Percentiles rank a stretch among this genome's conserved stretches.
These are phyloP conservation scores for Tylopilus sp. DNA, from an alignment of 1,284 basidiomycete genomes.

Conservation along the genomic window DNA sequence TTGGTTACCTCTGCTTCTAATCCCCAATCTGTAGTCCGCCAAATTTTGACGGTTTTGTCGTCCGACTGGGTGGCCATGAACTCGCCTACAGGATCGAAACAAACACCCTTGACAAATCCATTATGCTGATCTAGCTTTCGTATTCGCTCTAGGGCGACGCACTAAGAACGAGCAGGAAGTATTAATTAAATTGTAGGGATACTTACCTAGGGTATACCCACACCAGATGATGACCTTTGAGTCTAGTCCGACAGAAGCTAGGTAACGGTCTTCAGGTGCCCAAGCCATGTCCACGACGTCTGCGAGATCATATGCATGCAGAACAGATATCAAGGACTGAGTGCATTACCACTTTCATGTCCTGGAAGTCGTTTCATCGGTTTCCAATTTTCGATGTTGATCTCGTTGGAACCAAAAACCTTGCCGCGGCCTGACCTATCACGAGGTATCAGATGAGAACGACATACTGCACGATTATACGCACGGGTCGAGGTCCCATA, in stretches of 20 bases:
- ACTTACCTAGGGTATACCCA: slow-evolving; percentile 78
- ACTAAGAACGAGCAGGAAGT: slow-evolving; percentile 2
- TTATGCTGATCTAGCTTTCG: slow-evolving; percentile 85
- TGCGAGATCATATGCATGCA: slow-evolving; percentile 32
- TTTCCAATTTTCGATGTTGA: slow-evolving; percentile 98
- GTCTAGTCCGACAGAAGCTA: slow-evolving; percentile 94
- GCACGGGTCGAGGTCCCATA: slow-evolving; percentile 96
- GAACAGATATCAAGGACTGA: background rate
- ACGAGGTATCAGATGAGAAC: background rate
- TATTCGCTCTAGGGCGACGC: slow-evolving; percentile 60
- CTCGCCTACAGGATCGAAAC: slow-evolving; percentile 97
- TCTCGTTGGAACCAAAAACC: slow-evolving; percentile 89
- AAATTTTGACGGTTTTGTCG: slow-evolving; percentile 94
- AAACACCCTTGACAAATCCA: slow-evolving; percentile 98
- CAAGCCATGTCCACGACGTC: slow-evolving; percentile 97
- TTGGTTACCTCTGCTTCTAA: slow-evolving; percentile 82
- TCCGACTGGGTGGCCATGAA: slow-evolving; percentile 97
- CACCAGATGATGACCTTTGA: slow-evolving; percentile 93
- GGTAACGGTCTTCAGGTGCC: slow-evolving; percentile 87
- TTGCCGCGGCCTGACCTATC: slow-evolving; percentile 75
- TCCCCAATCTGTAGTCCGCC: slow-evolving; percentile 92
- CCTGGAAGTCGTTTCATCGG: slow-evolving; percentile 88
- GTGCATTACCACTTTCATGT: slow-evolving; percentile 78
- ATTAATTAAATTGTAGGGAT: background rate
- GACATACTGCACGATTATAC: slow-evolving; percentile 33